These are phyloP conservation scores for Didymella keratinophila DNA, from an alignment of 2,329 filamentous ascomycete species.

Conservation along the genomic window DNA sequence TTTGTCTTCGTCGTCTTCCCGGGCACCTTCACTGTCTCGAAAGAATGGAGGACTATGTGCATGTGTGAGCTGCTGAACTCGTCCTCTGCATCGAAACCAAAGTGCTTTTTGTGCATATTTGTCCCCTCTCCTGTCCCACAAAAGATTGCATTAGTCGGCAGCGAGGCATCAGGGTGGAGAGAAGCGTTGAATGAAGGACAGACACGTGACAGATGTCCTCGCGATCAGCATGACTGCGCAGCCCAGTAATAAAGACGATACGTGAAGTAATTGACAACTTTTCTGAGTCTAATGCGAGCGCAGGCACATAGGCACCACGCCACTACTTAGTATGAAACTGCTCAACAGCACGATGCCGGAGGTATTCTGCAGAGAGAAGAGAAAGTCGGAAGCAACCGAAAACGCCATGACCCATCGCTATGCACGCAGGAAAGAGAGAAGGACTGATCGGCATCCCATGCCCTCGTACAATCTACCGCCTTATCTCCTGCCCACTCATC, in stretches of 20 bases:
- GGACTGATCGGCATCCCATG: constrained; percentile 4
- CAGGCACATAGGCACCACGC: constrained; percentile 14
- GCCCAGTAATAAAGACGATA: background rate
- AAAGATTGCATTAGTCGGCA: background rate
- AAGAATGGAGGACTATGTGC: too few relatives aligned
- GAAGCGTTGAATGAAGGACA: background rate
- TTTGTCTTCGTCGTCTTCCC: too few relatives aligned
- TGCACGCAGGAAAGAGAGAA: constrained; percentile 21
- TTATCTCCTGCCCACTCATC: background rate
- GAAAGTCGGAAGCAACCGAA: background rate
- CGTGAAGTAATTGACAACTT: constrained; percentile 7
- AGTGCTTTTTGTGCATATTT: too few relatives aligned
- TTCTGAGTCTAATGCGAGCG: constrained; percentile 12
- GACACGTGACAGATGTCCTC: background rate
- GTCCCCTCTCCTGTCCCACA: too few relatives aligned
- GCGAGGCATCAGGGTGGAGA: background rate
- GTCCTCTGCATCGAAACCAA: too few relatives aligned
- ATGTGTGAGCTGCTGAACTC: too few relatives aligned
- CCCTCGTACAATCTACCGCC: constrained; percentile 12
- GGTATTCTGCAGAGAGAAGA: background rate
- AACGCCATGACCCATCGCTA: constrained; percentile 21
- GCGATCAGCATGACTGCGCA: background rate
- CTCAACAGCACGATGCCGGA: constrained; percentile 14
- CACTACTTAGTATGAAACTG: constrained; percentile 6
- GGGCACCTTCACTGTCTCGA: too few relatives aligned